Conservation (phyloP, 1,284 basidiomycete species). For the Cryptococcus depauperatus region DNA sequence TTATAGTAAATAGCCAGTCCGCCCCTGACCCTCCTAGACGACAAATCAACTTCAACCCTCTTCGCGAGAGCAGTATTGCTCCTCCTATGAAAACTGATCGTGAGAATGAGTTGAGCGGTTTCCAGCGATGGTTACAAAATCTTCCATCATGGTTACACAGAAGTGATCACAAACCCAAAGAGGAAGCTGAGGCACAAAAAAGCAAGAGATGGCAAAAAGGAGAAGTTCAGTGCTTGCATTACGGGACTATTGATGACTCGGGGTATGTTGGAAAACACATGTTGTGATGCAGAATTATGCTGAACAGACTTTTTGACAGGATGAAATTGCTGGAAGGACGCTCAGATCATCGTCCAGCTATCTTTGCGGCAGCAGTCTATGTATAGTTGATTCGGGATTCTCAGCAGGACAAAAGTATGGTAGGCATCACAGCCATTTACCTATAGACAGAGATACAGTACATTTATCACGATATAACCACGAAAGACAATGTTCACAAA, state of each 20-base stretch:
- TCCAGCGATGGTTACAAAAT: constrained; percentile 31
- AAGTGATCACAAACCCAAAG: not conserved
- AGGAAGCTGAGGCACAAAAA: not conserved
- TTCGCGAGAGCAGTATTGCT: not conserved
- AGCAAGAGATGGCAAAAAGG: constrained; percentile 28
- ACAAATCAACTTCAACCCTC: constrained; percentile 1
- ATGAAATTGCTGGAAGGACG: constrained; percentile 43
- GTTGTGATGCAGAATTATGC: not conserved
- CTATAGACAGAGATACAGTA: too few species aligned
- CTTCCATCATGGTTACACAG: constrained; percentile 31
- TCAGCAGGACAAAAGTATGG: too few species aligned
- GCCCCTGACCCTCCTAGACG: constrained; percentile 1
- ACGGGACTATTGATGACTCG: constrained; percentile 44
- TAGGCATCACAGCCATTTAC: too few species aligned
- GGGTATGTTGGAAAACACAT: constrained; percentile 30
- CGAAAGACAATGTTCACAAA: too few species aligned
- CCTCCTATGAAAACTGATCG: not conserved
- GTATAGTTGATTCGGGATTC: too few species aligned
- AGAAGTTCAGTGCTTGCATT: constrained; percentile 43
- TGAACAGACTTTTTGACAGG: constrained; percentile 8
- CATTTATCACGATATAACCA: too few species aligned
- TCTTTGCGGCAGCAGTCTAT: constrained; percentile 43
- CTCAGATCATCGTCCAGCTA: constrained; percentile 44
- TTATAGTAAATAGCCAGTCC: not conserved
- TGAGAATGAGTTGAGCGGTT: constrained; percentile 17